Conservation (phyloP, 2,329 filamentous ascomycete genomes). For the Cadophora sp. region DNA sequence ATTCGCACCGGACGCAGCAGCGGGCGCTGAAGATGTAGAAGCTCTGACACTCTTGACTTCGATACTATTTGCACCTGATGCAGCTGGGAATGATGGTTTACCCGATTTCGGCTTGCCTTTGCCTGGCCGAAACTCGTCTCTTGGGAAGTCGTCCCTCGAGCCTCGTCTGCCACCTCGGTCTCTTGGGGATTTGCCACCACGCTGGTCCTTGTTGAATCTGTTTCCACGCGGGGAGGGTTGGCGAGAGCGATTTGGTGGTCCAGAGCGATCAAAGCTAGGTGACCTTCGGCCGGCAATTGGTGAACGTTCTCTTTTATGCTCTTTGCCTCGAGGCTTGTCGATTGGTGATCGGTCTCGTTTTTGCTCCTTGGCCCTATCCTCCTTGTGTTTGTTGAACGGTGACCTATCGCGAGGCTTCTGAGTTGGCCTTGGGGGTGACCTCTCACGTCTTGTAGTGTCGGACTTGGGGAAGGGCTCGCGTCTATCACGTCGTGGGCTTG, state of each 20-base stretch:
- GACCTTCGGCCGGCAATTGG: constrained; percentile 35
- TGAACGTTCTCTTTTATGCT: constrained; percentile 36
- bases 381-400: constrained; percentile 33
- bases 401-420: constrained; percentile 37
- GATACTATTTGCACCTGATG: constrained; percentile 45
- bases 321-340: constrained; percentile 31
- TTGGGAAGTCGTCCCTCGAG: constrained; percentile 38
- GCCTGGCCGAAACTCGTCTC: constrained; percentile 40
- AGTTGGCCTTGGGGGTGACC: constrained; percentile 16
- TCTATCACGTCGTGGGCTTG: constrained; percentile 39
- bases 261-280: constrained; percentile 42
- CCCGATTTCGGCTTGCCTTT: constrained; percentile 32
- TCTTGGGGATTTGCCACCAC: constrained; percentile 33
- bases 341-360: constrained; percentile 35
- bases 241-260: constrained; percentile 39
- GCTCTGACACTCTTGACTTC: constrained; percentile 41
- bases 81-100: constrained; percentile 30
- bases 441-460: constrained; percentile 16
- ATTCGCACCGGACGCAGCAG: constrained; percentile 45
- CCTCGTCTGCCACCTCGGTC: constrained; percentile 26
- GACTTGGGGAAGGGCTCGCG: constrained; percentile 26
- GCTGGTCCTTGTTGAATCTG: constrained; percentile 20
- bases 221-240: constrained; percentile 41
- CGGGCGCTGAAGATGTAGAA: constrained; percentile 22
- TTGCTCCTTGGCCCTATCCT: constrained; percentile 27